These are phyloP conservation scores for Phytophthora palmivora DNA, from an alignment of 352 stramenopile genomes.

Conservation along the genomic window DNA sequence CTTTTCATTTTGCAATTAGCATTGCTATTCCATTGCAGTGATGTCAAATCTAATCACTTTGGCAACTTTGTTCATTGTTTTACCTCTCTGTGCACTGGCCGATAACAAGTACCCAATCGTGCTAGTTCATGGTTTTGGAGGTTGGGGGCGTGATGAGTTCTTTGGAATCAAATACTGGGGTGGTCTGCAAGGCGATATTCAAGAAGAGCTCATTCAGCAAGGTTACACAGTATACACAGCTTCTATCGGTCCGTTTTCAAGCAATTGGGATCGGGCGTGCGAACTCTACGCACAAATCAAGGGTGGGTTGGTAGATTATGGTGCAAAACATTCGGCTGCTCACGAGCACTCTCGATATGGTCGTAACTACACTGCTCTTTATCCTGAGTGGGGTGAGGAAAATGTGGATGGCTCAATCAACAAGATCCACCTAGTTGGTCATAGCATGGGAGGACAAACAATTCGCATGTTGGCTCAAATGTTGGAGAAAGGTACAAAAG, in stretches of 20 bases:
- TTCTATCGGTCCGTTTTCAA: constrained; percentile 57
- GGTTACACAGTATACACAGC: constrained; percentile 64
- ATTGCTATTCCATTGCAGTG: too few relatives aligned
- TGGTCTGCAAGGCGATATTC: constrained; percentile 50
- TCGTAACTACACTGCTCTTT: constrained; percentile 62
- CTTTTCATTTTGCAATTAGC: too few relatives aligned
- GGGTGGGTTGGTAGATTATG: constrained; percentile 58
- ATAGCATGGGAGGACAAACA: constrained; percentile 83
- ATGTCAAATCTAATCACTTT: too few relatives aligned
- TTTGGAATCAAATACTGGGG: constrained; percentile 63
- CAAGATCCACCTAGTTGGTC: constrained; percentile 73
- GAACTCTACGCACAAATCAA: constrained; percentile 76
- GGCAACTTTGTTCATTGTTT: too few relatives aligned
- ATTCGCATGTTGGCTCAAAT: constrained; percentile 79
- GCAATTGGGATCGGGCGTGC: constrained; percentile 70
- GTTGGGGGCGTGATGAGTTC: constrained; percentile 53
- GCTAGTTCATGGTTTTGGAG: constrained; percentile 61
- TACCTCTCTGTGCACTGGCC: too few relatives aligned
- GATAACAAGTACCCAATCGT: constrained; percentile 59
- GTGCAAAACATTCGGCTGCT: constrained; percentile 48
- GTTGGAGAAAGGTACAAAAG: constrained; percentile 50
- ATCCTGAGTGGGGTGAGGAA: constrained; percentile 57
- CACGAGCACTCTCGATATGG: constrained; percentile 47
- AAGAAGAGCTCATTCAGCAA: constrained; percentile 41
- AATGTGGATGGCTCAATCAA: constrained; percentile 59